Evolutionary conservation across 2,329 filamentous ascomycete species (phyloP).

Genomic region (Chaetomiaceae sp.): DNA sequence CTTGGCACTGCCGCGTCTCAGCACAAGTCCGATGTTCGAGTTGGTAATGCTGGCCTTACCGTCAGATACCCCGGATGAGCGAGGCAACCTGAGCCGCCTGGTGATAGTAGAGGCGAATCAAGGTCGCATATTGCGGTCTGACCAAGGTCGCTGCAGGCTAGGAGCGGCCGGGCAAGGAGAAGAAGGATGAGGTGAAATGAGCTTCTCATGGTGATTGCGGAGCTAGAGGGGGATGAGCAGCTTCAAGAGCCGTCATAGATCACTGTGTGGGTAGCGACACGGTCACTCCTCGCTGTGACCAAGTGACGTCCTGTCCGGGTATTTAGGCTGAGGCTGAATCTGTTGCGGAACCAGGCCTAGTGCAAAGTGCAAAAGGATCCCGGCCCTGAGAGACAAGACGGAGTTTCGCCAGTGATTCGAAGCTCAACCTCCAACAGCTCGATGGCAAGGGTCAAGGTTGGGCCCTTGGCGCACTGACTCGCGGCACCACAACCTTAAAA

Average conservation of each 20-base stretch:
- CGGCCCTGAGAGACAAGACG: background rate
- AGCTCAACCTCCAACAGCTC: background rate
- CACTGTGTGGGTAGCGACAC: too few species aligned
- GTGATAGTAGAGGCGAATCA: background rate
- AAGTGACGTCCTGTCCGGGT: too few species aligned
- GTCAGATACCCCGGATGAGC: slow-evolving; percentile 4
- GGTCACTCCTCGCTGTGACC: too few species aligned
- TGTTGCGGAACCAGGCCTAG: too few species aligned
- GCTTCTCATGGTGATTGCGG: slow-evolving; percentile 9
- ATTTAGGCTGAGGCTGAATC: too few species aligned
- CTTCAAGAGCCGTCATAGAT: too few species aligned
- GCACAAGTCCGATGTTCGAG: background rate
- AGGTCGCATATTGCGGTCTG: slow-evolving; percentile 9
- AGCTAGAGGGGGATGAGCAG: background rate
- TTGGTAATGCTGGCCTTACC: background rate
- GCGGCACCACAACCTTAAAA: background rate
- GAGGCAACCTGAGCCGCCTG: slow-evolving; percentile 9
- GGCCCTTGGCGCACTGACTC: background rate
- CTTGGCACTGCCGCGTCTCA: slow-evolving; percentile 4
- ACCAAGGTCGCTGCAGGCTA: slow-evolving; percentile 12
- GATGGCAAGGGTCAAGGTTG: background rate
- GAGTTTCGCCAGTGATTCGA: background rate
- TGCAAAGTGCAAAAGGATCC: too few species aligned
- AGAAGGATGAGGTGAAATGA: background rate
- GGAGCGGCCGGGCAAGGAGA: slow-evolving; percentile 1